A percentile compares a stretch with the other conserved stretches of the same genome.
phyloP scores from a whole-genome alignment of 2,329 filamentous ascomycete species.

The Bisporella sp. region DNA sequence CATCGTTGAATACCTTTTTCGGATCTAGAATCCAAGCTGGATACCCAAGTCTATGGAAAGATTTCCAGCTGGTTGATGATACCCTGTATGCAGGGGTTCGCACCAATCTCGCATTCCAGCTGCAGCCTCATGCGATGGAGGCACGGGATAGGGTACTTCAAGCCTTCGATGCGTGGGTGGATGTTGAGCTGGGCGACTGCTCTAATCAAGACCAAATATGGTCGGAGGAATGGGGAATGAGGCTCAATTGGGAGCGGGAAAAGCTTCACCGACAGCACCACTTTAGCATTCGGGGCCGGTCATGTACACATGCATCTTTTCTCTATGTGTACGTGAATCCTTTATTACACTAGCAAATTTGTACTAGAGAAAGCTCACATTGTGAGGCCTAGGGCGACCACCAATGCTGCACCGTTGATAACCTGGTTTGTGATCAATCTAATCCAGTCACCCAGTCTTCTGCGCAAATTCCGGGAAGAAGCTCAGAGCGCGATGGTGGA shows the following conservation, averaged over 20 bases:
- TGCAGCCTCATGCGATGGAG: background rate
- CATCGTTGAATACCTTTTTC: background rate
- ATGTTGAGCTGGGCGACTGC: background rate
- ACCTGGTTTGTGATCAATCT: background rate
- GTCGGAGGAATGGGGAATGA: background rate
- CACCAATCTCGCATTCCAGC: background rate
- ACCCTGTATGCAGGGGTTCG: background rate
- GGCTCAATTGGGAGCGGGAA: background rate
- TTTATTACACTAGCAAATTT: no score
- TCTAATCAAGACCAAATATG: background rate
- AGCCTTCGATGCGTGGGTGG: background rate
- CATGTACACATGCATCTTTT: background rate
- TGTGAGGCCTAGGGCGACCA: background rate
- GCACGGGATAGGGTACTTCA: background rate
- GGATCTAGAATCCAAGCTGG: background rate
- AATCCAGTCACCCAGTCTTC: background rate
- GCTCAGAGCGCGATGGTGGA: background rate
- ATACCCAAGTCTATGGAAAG: background rate
- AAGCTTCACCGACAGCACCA: background rate
- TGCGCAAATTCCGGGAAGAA: background rate
- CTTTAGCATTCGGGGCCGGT: background rate
- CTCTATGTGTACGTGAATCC: background rate
- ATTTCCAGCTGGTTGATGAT: background rate
- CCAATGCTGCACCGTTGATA: background rate
- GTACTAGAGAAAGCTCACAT: no score